Conservation (phyloP, 208 protist species). For the Leishmania braziliensis region DNA sequence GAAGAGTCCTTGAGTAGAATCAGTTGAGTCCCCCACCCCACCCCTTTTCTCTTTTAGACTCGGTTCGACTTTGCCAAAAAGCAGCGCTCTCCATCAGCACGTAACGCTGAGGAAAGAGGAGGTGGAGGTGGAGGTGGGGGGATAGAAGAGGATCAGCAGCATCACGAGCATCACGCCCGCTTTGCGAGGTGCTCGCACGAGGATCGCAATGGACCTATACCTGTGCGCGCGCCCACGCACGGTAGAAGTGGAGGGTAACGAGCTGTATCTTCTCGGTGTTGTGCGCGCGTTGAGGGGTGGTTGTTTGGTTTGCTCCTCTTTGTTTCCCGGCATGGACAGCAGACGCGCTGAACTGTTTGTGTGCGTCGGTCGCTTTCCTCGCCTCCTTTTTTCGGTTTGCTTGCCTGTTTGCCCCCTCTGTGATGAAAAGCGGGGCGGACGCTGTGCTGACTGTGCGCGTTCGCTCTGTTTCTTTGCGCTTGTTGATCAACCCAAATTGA, state of each 20-base stretch:
- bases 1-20: background rate
- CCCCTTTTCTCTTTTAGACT: background rate
- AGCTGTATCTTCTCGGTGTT: too few species aligned
- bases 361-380: too few species aligned
- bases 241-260: background rate
- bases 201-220: background rate
- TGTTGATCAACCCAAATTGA: too few species aligned
- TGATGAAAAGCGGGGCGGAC: too few species aligned
- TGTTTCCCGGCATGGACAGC: background rate
- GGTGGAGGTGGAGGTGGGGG: background rate
- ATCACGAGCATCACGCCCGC: background rate
- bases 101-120: background rate
- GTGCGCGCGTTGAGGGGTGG: too few species aligned
- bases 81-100: background rate
- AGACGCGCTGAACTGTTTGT: background rate
- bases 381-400: too few species aligned
- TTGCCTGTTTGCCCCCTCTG: too few species aligned
- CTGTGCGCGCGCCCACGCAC: background rate
- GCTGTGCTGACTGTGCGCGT: background rate
- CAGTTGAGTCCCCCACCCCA: background rate
- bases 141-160: background rate
- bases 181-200: background rate
- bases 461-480: background rate
- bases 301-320: too few species aligned
- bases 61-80: background rate